phyloP scores from a whole-genome alignment of 768 basidiomycete genomes.

The Nidularia sp. region DNA sequence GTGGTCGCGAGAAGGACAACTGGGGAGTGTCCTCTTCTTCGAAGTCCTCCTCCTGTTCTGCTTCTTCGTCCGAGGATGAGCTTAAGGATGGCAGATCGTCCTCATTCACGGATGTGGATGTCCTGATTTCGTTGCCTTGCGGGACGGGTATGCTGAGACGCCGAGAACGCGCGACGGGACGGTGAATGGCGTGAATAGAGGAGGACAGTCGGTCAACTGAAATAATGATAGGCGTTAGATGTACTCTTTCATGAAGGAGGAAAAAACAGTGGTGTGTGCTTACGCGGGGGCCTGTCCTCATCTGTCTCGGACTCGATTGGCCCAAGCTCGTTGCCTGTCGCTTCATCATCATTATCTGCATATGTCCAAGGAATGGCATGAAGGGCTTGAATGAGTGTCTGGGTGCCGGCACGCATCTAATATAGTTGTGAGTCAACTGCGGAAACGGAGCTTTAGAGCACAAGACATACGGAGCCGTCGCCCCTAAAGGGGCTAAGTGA shows the following conservation, averaged over 20 bases:
- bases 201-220: conserved; percentile 59
- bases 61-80: conserved; percentile 46
- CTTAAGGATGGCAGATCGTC: conserved; percentile 18
- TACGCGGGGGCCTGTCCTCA: conserved; percentile 13
- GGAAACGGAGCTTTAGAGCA: conserved; percentile 4
- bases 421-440: conserved; percentile 5
- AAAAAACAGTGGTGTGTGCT: neutral
- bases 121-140: conserved; percentile 9
- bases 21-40: conserved; percentile 48
- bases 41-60: conserved; percentile 51
- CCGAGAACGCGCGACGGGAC: conserved; percentile 69
- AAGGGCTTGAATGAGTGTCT: conserved; percentile 84
- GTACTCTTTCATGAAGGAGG: neutral
- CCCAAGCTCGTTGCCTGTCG: conserved; percentile 33
- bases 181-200: conserved; percentile 85
- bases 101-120: conserved; percentile 20
- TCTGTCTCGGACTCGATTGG: conserved; percentile 51
- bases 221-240: neutral
- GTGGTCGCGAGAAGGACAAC: conserved; percentile 14
- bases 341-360: conserved; percentile 67
- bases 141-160: conserved; percentile 27
- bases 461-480: conserved; percentile 60
- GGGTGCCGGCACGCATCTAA: conserved; percentile 85
- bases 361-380: conserved; percentile 82
- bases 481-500: conserved; percentile 55